A percentile compares a stretch with the other conserved stretches of the same genome.
Evolutionary conservation across 352 stramenopile species (phyloP).

Genomic region (Thalassiosira ordinaria): DNA sequence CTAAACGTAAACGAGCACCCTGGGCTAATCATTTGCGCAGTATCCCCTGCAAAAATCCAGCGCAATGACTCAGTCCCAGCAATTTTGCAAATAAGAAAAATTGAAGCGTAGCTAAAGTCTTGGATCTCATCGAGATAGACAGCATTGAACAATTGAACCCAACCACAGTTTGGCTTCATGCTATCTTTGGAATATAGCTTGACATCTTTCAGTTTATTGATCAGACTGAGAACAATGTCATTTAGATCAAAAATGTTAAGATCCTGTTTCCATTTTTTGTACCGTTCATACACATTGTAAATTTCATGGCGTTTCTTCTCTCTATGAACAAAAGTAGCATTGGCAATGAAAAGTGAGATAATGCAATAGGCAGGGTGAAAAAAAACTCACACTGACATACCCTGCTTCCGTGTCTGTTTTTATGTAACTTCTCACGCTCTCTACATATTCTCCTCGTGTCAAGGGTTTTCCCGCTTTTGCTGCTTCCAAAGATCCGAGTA

Average conservation of each 20-base stretch:
- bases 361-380: no score
- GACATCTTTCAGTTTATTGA: conserved; percentile 22
- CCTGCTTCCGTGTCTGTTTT: conserved; percentile 35
- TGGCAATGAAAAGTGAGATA: no score
- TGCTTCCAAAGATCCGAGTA: conserved; percentile 53
- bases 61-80: conserved; percentile 33
- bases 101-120: conserved; percentile 56
- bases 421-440: conserved; percentile 42
- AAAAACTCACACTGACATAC: no score
- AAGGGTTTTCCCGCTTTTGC: conserved; percentile 24
- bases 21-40: conserved; percentile 62
- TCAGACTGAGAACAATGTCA: conserved; percentile 51
- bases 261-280: conserved; percentile 49
- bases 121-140: conserved; percentile 61
- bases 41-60: conserved; percentile 62
- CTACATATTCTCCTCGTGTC: conserved; percentile 41
- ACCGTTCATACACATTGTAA: conserved; percentile 47
- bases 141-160: conserved; percentile 24
- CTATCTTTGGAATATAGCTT: conserved; percentile 8
- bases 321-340: no score
- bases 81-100: conserved; percentile 59
- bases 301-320: conserved; percentile 27
- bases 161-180: conserved; percentile 5
- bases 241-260: conserved; percentile 33
- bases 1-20: conserved; percentile 56